phyloP scores from a whole-genome alignment of 805 yeast genomes.

The Yamadazyma olivae region DNA sequence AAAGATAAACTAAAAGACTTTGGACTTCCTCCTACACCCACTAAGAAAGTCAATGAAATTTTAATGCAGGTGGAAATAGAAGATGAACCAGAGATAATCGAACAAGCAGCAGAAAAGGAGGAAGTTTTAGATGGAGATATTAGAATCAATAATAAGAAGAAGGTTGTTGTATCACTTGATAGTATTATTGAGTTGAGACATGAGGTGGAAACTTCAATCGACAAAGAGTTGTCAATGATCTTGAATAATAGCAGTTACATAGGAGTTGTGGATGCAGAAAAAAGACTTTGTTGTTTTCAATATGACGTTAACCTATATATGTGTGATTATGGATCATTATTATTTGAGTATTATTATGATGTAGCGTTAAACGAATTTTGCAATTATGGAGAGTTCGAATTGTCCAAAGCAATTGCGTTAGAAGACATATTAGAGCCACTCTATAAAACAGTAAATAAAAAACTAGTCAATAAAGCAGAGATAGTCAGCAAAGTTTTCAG shows the following conservation, averaged over 20 bases:
- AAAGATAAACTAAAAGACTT: slow-evolving; percentile 3
- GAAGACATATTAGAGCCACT: slow-evolving; percentile 29
- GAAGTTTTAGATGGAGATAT: neutral
- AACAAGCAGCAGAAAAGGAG: neutral
- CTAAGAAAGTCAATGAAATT: neutral
- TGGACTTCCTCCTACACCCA: neutral
- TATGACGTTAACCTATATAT: slow-evolving; percentile 73
- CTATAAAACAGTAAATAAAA: neutral
- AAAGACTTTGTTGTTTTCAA: slow-evolving; percentile 80
- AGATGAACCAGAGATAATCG: neutral
- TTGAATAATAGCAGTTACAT: slow-evolving; percentile 71
- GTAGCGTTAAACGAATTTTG: slow-evolving; percentile 72
- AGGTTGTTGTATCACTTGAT: slow-evolving; percentile 45
- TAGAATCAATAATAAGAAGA: slow-evolving; percentile 4
- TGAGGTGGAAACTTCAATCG: slow-evolving; percentile 44
- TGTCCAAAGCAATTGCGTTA: slow-evolving; percentile 21
- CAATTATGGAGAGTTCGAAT: slow-evolving; percentile 60
- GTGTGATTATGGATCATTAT: slow-evolving; percentile 74
- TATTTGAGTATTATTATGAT: slow-evolving; percentile 76
- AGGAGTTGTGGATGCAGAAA: slow-evolving; percentile 73
- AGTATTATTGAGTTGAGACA: slow-evolving; percentile 58
- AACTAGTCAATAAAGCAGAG: slow-evolving; percentile 10
- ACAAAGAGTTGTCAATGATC: slow-evolving; percentile 59
- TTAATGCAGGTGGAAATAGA: neutral
- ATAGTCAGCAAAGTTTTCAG: slow-evolving; percentile 19